Percentiles rank a stretch among this genome's conserved stretches.
Evolutionary conservation across 371 early-diverging fungal genomes (phyloP).

Genomic region (Apophysomyces variabilis): DNA sequence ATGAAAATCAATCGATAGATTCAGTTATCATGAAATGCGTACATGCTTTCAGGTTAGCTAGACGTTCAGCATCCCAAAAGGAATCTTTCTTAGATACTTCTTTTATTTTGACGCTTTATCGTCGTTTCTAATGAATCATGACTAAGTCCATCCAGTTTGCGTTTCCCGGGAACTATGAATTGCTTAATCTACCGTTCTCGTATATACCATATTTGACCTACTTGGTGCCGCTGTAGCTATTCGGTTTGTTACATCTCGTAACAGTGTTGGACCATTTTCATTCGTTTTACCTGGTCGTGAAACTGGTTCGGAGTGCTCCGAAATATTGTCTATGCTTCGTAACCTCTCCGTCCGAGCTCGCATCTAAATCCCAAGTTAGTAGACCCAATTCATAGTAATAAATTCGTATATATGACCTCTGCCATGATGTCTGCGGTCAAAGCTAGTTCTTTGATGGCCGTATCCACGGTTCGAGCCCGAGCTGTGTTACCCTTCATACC

Average conservation of each 20-base stretch:
- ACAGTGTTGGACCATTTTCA: constrained; percentile 3
- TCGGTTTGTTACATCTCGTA: constrained; percentile 8
- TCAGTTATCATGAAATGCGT: too few species aligned
- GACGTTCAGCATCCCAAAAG: background rate
- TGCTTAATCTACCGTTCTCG: background rate
- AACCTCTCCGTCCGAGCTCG: background rate
- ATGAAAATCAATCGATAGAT: too few species aligned
- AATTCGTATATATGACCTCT: background rate
- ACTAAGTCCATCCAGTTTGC: background rate
- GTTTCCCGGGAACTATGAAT: background rate
- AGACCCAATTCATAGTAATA: background rate
- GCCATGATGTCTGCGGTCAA: background rate
- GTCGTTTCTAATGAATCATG: background rate
- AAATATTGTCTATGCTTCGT: background rate
- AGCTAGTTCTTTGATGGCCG: background rate
- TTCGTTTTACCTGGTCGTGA: constrained; percentile 2
- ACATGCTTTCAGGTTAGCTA: too few species aligned
- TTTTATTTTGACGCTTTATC: constrained; percentile 1
- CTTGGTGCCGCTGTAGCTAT: background rate
- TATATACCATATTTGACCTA: background rate
- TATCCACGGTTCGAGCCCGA: constrained; percentile 1
- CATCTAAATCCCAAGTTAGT: background rate
- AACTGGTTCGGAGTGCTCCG: background rate
- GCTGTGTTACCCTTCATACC: constrained; percentile 2
- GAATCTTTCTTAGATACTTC: background rate